Base-by-base conservation (phyloP, 805 yeast species). In the Pichia insulana region DNA sequence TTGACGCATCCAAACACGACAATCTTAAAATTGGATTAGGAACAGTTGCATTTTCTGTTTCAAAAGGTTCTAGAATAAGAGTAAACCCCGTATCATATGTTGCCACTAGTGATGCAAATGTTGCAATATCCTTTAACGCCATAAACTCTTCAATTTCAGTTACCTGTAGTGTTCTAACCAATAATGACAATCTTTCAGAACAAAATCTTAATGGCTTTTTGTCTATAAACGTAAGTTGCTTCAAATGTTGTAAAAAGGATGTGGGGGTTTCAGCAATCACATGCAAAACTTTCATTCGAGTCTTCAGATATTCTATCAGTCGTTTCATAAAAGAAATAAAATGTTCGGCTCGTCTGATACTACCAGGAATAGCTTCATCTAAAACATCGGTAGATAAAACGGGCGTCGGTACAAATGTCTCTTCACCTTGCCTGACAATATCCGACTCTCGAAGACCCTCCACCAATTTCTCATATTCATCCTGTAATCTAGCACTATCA, bases 181-280 rank as follows among this genome's bases (percentile, higher is more conserved):
- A 64, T 36, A 92, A 69, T 2, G 96, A 84, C 25, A 92, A 69
- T 49, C 99, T 71, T 56, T 92, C 97, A 0, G 96, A 81, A 56
- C 97, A 89, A 59, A 89, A 92, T 42, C 92, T 61, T 36, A 92
- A 66, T 0, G 99, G 99, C 56, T 92, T 92, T 45, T 81, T 68
- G 50, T 92, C 98, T 36, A 92, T 92, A 56, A 79, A 92, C 1
- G 98, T 92, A 38, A 92, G 64, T 45, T 90, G 96, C 58, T 90
- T 89, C 57, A 94, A 65, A 68, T 92, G 98, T 57, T 86, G 94
- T 45, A 92, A 63, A 55, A 92, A 92, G 28, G 96, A 87, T 4
- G 79, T 75, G 0, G 99, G 98, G 0, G 98, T 92, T 60, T 92
- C 99, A n/a, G 96, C 86, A 34, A 92, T 88, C 30, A 92, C 98